Conservation (phyloP, 495 filamentous ascomycete species). For the Hypomontagnella monticulosa region DNA sequence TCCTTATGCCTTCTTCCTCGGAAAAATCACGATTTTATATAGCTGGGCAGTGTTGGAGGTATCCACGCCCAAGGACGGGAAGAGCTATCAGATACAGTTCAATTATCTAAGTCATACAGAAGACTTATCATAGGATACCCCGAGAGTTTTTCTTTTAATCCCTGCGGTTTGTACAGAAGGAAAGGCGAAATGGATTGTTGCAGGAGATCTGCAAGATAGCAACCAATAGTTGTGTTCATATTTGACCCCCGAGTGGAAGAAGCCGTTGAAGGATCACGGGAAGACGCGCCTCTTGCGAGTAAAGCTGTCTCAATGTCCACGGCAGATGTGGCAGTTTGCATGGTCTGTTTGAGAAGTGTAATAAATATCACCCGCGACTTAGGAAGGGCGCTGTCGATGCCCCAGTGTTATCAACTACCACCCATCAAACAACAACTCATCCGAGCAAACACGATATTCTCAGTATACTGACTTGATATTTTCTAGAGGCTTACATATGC, state of each 20-base stretch:
- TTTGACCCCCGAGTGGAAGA: constrained; percentile 7
- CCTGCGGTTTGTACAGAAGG: background rate
- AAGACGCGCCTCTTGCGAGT: background rate
- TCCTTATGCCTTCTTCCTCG: constrained; percentile 4
- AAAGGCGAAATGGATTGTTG: constrained; percentile 18
- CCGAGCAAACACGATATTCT: no score
- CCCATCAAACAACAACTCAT: no score
- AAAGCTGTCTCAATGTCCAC: background rate
- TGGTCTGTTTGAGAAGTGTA: no score
- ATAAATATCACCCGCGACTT: no score
- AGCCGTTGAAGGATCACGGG: constrained; percentile 13
- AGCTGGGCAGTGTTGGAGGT: constrained; percentile 18
- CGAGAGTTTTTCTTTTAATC: background rate
- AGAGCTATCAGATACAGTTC: no score
- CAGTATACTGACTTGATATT: no score
- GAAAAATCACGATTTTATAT: background rate
- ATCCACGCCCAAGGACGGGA: no score
- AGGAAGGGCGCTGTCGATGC: no score
- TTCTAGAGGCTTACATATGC: no score
- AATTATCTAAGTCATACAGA: background rate
- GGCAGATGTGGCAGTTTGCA: no score
- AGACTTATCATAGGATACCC: background rate
- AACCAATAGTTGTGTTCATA: constrained; percentile 6
- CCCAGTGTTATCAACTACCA: no score
- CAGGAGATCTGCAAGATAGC: constrained; percentile 16